Conservation (phyloP, 371 early-diverging fungal genomes). For the Apophysomyces elegans region DNA sequence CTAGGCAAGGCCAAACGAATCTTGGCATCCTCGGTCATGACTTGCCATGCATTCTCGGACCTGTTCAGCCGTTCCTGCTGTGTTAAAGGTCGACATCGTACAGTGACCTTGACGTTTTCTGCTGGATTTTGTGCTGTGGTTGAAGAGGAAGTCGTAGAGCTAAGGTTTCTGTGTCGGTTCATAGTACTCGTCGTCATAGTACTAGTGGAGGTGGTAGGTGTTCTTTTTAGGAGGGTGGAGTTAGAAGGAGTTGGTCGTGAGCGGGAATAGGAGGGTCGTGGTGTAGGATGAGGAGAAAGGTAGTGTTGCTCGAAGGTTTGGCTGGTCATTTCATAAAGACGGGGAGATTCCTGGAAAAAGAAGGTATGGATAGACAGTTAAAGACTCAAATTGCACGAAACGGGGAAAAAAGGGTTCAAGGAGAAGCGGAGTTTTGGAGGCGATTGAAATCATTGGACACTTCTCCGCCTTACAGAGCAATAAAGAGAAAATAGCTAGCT, state of each 20-base stretch:
- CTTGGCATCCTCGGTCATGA: not conserved
- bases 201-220: not conserved
- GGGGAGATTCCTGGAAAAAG: not conserved
- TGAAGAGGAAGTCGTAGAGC: not conserved
- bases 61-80: slow-evolving; percentile 23
- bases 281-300: not conserved
- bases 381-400: no score
- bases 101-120: slow-evolving; percentile 48
- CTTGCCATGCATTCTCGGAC: slow-evolving; percentile 11
- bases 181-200: not conserved
- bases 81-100: slow-evolving; percentile 43
- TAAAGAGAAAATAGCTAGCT: not conserved
- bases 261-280: slow-evolving; percentile 4
- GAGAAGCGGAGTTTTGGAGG: no score
- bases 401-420: no score
- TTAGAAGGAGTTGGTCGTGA: not conserved
- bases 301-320: not conserved
- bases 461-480: no score
- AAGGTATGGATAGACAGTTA: no score
- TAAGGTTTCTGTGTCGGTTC: not conserved
- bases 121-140: not conserved
- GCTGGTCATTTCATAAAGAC: not conserved
- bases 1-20: slow-evolving; percentile 8
- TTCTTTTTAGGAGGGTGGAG: no score
- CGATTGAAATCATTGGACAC: no score